phyloP scores from a whole-genome alignment of 805 yeast species.

The Pichia occidentalis region DNA sequence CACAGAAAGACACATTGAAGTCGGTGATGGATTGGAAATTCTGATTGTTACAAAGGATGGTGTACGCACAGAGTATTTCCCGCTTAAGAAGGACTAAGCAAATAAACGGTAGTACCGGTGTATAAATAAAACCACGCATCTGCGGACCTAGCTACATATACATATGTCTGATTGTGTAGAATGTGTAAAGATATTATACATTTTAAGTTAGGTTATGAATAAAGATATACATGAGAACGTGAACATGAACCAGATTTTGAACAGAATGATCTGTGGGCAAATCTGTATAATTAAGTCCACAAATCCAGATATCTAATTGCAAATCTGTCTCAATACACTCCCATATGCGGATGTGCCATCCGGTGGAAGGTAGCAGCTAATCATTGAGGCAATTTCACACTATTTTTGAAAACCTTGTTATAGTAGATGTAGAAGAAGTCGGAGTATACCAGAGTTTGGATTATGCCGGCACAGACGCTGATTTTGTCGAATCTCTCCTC shows the following conservation, averaged over 20 bases:
- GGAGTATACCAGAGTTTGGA: conserved; percentile 84
- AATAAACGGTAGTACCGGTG: neutral
- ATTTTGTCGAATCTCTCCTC: conserved; percentile 64
- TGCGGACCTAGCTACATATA: neutral
- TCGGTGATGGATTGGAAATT: conserved; percentile 94
- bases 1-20: conserved; percentile 96
- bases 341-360: too few species aligned
- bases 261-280: too few species aligned
- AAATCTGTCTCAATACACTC: too few species aligned
- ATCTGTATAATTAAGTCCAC: too few species aligned
- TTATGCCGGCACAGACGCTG: conserved; percentile 69
- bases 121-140: neutral
- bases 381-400: conserved; percentile 50
- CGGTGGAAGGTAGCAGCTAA: too few species aligned
- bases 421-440: conserved; percentile 95
- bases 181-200: neutral
- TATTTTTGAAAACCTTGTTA: conserved; percentile 69
- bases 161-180: conserved; percentile 1
- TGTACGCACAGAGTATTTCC: conserved; percentile 72
- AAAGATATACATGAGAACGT: too few species aligned
- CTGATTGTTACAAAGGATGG: conserved; percentile 92
- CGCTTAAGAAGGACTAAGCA: conserved; percentile 76
- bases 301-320: too few species aligned
- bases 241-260: too few species aligned
- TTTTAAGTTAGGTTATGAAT: too few species aligned